Conservation (phyloP, 2,329 filamentous ascomycete species). For the Gaeumannomyces sp. region DNA sequence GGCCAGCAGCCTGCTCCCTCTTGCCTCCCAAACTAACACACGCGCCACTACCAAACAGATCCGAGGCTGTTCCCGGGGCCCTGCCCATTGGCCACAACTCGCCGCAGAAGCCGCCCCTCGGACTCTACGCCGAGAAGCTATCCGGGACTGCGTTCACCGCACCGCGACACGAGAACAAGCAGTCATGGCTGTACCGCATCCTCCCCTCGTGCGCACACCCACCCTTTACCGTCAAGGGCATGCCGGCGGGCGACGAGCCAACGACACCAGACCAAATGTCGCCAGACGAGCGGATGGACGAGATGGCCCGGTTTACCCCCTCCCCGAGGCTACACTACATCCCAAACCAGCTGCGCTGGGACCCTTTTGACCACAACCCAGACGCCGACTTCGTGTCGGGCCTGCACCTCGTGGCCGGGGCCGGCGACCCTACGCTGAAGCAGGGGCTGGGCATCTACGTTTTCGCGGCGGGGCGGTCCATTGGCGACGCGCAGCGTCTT, state of each 20-base stretch:
- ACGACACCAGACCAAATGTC: not conserved
- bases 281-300: not conserved
- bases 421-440: conserved; percentile 66
- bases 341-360: conserved; percentile 67
- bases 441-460: conserved; percentile 62
- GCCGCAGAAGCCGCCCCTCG: conserved; percentile 70
- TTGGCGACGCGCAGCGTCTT: conserved; percentile 62
- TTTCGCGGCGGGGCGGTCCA: conserved; percentile 62
- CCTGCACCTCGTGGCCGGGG: conserved; percentile 59
- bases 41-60: conserved; percentile 36
- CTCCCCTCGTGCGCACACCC: conserved; percentile 57
- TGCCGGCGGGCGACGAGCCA: conserved; percentile 25
- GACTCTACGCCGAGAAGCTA: conserved; percentile 74
- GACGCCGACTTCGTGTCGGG: conserved; percentile 35
- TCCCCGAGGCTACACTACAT: conserved; percentile 48
- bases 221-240: conserved; percentile 39
- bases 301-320: not conserved
- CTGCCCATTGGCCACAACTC: conserved; percentile 72
- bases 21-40: not conserved
- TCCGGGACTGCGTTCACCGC: conserved; percentile 67
- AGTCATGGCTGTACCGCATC: conserved; percentile 66
- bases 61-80: conserved; percentile 68
- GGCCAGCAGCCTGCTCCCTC: not conserved
- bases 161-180: conserved; percentile 60
- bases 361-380: conserved; percentile 51